Evolutionary conservation across 257 asterid genomes (phyloP), one percentile per base, ranked within the genome.

Genomic region (Mitragyna speciosa): DNA sequence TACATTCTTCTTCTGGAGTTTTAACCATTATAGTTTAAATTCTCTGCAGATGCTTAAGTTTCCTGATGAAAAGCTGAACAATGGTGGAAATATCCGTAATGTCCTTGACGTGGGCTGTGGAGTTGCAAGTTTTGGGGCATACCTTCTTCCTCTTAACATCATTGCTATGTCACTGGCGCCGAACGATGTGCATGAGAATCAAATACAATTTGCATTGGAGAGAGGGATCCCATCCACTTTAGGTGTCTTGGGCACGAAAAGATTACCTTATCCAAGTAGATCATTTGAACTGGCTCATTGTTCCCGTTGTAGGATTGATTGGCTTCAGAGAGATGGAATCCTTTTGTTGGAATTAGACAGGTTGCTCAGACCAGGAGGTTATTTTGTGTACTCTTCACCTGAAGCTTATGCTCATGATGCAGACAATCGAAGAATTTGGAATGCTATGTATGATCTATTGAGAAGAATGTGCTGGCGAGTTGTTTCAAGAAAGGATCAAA

Each of bases 21-120:
- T 76, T 59, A 59, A 64, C 22, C 26, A 30, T 78, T 82, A 0
- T n/a, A 47, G 33, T 72, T 74, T 78, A 36, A 76, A 72, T 77
- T 15, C 67, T 84, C 22, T 77, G 59, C 78, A 95, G 99, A 93
- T 93, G 98, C 98, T 95, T n/a, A 95, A 91, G 85, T 84, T 92
- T 85, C 97, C 97, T 10, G 89, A 86, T 49, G 95, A 92, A 58
- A 93, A 80, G 67, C 93, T 95, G 66, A 82, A 88, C 82, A 85
- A 93, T 31, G 90, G 91, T 47, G 99, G 99, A 76, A 87, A 82
- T 80, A 88, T 93, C 28, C 86, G 99, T 63, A 95, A 80, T 84
- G 97, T 93, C 85, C 97, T 95, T 65, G 99, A 95, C 65, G 97
- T 95, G 84, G 99, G 99, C 33, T 95, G 99, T 85, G 99, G 99